Percentiles rank a stretch among this genome's conserved stretches.
Evolutionary conservation across 2,329 filamentous ascomycete genomes (phyloP).

Genomic region (Hirsutella thompsonii): DNA sequence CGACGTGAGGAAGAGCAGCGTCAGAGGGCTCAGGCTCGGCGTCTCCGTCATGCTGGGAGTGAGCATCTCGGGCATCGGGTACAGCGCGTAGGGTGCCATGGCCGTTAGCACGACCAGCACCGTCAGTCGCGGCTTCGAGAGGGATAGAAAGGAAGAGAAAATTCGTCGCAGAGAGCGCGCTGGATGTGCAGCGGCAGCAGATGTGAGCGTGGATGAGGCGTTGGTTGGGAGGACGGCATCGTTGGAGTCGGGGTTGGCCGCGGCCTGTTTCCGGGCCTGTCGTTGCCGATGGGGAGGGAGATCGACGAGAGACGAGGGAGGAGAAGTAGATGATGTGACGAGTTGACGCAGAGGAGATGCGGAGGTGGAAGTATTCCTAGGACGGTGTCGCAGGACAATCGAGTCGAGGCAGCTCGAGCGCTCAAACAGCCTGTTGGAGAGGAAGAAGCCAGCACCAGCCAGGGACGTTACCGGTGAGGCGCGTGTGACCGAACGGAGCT

Average conservation of each 20-base stretch:
- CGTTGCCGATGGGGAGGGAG: conserved; percentile 20
- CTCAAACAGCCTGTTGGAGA: conserved; percentile 23
- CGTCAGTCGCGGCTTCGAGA: conserved; percentile 90
- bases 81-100: conserved; percentile 83
- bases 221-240: conserved; percentile 27
- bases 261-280: conserved; percentile 13
- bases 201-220: conserved; percentile 43
- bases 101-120: conserved; percentile 84
- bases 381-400: conserved; percentile 13
- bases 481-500: conserved; percentile 11
- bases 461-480: conserved; percentile 7
- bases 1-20: conserved; percentile 79
- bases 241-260: conserved; percentile 3
- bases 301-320: conserved; percentile 8
- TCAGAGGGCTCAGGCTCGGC: conserved; percentile 80
- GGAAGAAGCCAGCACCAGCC: conserved; percentile 15
- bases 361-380: conserved; percentile 14
- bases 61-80: conserved; percentile 81
- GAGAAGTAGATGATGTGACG: conserved; percentile 8
- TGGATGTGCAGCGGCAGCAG: conserved; percentile 35
- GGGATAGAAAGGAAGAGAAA: conserved; percentile 70
- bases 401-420: conserved; percentile 23
- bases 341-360: conserved; percentile 7
- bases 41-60: conserved; percentile 50
- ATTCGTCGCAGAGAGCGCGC: conserved; percentile 46